phyloP scores from a whole-genome alignment of 768 basidiomycete genomes.

The Baorangia bicolor region DNA sequence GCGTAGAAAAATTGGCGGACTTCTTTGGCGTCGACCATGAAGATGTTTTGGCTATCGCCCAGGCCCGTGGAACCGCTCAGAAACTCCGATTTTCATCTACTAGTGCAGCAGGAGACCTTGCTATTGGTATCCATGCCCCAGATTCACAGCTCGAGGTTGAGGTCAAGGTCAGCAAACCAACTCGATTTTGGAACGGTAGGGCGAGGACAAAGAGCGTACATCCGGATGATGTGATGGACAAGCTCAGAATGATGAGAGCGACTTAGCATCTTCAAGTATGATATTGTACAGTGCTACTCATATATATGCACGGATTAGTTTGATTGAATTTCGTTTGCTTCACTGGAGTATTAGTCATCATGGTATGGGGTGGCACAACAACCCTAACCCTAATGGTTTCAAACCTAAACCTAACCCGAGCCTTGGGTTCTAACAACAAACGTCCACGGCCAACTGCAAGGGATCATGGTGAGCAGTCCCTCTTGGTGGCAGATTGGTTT shows the following conservation, averaged over 20 bases:
- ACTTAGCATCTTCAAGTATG: neutral
- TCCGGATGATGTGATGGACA: constrained; percentile 42
- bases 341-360: constrained; percentile 7
- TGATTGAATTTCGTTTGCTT: neutral
- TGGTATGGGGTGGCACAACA: neutral
- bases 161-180: constrained; percentile 37
- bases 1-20: constrained; percentile 12
- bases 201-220: constrained; percentile 34
- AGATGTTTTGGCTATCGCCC: neutral
- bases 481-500: neutral
- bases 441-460: neutral
- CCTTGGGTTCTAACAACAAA: constrained; percentile 25
- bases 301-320: neutral
- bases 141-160: constrained; percentile 31
- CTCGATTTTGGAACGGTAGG: constrained; percentile 41
- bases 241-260: constrained; percentile 44
- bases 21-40: constrained; percentile 18
- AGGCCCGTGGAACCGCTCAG: neutral
- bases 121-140: neutral
- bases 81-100: neutral
- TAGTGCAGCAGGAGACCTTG: constrained; percentile 3
- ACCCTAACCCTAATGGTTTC: constrained; percentile 22
- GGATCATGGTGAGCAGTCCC: constrained; percentile 22
- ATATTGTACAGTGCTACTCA: neutral
- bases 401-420: constrained; percentile 35